Evolutionary conservation across 768 basidiomycete species (phyloP), one percentile per base, ranked within the genome.

Genomic region (Leccinum disarticulatum): DNA sequence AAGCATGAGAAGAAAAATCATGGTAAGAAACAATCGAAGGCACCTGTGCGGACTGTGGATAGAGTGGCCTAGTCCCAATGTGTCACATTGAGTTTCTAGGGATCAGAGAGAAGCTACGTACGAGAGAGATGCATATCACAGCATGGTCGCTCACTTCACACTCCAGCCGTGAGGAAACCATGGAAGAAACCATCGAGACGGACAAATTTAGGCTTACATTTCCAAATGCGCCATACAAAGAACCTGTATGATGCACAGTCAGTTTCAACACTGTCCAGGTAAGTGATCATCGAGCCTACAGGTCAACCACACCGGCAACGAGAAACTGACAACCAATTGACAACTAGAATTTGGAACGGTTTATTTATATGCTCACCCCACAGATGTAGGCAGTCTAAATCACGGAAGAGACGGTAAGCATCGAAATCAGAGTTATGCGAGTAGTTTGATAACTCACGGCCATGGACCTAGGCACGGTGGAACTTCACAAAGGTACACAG

Each of bases 141-240:
- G 3, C 31, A 35, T 61, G 59, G n/a, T 59, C 58, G 41, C 61
- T 58, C 41, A 61, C 66, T 67, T 48, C 27, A 9, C 15, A 28
- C n/a, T 54, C 11, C 14, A 17, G 17, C 1, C 49, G 17, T 61
- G 7, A 55, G 52, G 2, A 41, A 17, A 17, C 11, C n/a, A 51
- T 7, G 1, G 1, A 27, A 43, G 4, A 27, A 30, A 2, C 9
- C 11, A 38, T 31, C 1, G 51, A n/a, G 3, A 30, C 10, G 10
- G 1, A 22, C 19, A n/a, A 22, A 54, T 15, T 22, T 25, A 31
- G 9, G 33, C 66, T 59, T 52, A 66, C 66, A 25, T 53, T 59
- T 59, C 62, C 62, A 60, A 19, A 67, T 58, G 19, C 66, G 66
- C 66, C 65, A 66, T 30, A 67, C 33, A 28, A 64, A 67, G 43